phyloP scores from a whole-genome alignment of 2,329 filamentous ascomycete species.

The Periconia digitata region DNA sequence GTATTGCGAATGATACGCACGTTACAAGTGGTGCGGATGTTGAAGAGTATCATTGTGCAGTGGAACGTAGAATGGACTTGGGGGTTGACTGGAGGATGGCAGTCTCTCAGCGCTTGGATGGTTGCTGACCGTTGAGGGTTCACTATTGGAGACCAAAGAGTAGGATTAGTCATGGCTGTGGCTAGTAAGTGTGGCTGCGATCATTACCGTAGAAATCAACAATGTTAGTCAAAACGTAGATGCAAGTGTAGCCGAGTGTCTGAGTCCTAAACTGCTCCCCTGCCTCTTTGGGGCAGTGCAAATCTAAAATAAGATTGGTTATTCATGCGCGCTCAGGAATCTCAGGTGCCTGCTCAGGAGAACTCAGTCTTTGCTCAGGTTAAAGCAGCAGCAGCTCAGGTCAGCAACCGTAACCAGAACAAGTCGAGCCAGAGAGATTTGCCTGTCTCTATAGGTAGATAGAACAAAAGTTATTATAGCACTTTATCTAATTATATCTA shows the following conservation, averaged over 20 bases:
- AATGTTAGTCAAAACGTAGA: not conserved
- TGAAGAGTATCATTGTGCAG: not conserved
- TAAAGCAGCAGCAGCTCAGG: constrained; percentile 4
- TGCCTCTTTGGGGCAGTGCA: not conserved
- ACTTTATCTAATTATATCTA: too few relatives aligned
- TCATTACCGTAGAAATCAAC: too few relatives aligned
- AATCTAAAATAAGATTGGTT: not conserved
- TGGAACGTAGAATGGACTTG: not conserved
- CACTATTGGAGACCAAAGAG: not conserved
- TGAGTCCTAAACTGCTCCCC: not conserved
- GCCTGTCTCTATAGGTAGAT: constrained; percentile 3
- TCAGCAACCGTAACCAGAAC: constrained; percentile 2
- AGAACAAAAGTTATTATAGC: not conserved
- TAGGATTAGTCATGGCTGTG: not conserved
- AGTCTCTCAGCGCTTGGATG: not conserved
- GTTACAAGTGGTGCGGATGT: too few relatives aligned
- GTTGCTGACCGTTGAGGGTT: not conserved
- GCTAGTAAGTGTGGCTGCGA: not conserved
- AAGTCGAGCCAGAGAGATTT: constrained; percentile 1
- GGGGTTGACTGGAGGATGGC: not conserved
- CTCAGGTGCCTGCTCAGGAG: not conserved
- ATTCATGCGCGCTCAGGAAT: not conserved
- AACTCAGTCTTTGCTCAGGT: constrained; percentile 1
- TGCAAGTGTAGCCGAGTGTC: constrained; percentile 1
- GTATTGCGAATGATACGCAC: too few relatives aligned